Evolutionary conservation across 2,329 filamentous ascomycete genomes (phyloP).

Genomic region (Colletotrichum lini): DNA sequence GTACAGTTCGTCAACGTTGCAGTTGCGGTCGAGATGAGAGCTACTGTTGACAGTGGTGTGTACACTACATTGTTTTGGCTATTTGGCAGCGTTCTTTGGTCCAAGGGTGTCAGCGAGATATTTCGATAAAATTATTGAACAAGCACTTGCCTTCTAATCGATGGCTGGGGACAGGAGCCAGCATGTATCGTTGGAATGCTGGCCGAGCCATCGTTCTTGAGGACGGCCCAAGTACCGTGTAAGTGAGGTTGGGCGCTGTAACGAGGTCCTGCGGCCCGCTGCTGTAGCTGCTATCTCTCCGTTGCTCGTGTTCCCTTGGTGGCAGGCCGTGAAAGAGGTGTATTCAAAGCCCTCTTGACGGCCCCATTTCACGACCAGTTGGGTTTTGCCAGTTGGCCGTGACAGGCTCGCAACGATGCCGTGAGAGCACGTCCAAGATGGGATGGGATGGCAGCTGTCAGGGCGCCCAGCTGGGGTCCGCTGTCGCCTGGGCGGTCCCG

Average conservation of each 20-base stretch:
- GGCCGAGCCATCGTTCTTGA: conserved; percentile 2
- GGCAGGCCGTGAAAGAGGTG: too few species aligned
- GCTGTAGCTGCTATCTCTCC: neutral
- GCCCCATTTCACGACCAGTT: neutral
- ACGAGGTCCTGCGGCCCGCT: neutral
- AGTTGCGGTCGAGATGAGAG: neutral
- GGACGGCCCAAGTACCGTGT: neutral
- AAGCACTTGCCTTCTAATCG: too few species aligned
- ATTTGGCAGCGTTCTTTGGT: neutral
- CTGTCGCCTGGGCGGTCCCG: conserved; percentile 17
- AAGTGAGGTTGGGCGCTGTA: conserved; percentile 3
- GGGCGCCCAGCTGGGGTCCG: neutral
- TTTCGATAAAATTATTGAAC: neutral
- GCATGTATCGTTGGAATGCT: neutral
- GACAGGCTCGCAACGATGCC: neutral
- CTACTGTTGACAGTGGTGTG: neutral
- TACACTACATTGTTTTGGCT: neutral
- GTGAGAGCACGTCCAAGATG: neutral
- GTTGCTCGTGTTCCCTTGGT: neutral
- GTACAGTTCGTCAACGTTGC: neutral
- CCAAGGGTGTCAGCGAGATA: neutral
- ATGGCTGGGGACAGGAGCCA: neutral
- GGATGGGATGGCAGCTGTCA: conserved; percentile 29
- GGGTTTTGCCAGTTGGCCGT: neutral
- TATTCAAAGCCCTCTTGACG: neutral